Evolutionary conservation across 805 yeast species (phyloP).

Genomic region (Phaffomyces thermotolerans): DNA sequence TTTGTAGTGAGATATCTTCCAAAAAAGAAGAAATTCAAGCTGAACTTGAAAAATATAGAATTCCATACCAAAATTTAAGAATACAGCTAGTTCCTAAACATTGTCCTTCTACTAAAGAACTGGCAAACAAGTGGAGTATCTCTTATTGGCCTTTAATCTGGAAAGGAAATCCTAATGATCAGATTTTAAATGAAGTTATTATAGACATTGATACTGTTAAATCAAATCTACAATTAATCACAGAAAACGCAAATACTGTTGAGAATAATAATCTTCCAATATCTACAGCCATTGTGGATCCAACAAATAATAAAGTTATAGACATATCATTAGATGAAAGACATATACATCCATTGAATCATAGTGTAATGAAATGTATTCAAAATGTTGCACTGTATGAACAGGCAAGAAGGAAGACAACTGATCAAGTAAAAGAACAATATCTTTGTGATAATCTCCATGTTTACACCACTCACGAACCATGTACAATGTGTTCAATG

Average conservation of each 20-base stretch:
- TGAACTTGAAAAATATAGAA: conserved; percentile 10
- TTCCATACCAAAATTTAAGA: conserved; percentile 18
- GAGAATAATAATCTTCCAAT: conserved; percentile 33
- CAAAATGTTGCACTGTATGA: conserved; percentile 54
- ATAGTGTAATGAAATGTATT: conserved; percentile 71
- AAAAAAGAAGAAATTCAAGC: conserved; percentile 22
- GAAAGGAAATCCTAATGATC: conserved; percentile 87
- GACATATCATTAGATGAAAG: conserved; percentile 33
- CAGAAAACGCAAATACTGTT: conserved; percentile 22
- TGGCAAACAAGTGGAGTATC: conserved; percentile 56
- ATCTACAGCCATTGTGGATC: conserved; percentile 60
- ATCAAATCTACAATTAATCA: conserved; percentile 24
- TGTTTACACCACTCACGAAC: conserved; percentile 89
- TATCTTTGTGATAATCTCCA: conserved; percentile 74
- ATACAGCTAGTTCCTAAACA: conserved; percentile 43
- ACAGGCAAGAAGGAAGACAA: conserved; percentile 28
- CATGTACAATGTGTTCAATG: conserved; percentile 96
- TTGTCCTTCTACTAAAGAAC: conserved; percentile 68
- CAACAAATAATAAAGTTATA: conserved; percentile 34
- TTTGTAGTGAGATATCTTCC: conserved; percentile 34
- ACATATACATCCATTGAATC: conserved; percentile 48
- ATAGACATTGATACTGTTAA: conserved; percentile 41
- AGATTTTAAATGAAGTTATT: conserved; percentile 48
- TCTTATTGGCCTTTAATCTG: conserved; percentile 84
- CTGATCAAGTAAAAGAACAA: conserved; percentile 4